A percentile compares a stretch with the other conserved stretches of the same genome.
Evolutionary conservation across 1,139 yeast genomes (phyloP).

Genomic region (Candida sojae): DNA sequence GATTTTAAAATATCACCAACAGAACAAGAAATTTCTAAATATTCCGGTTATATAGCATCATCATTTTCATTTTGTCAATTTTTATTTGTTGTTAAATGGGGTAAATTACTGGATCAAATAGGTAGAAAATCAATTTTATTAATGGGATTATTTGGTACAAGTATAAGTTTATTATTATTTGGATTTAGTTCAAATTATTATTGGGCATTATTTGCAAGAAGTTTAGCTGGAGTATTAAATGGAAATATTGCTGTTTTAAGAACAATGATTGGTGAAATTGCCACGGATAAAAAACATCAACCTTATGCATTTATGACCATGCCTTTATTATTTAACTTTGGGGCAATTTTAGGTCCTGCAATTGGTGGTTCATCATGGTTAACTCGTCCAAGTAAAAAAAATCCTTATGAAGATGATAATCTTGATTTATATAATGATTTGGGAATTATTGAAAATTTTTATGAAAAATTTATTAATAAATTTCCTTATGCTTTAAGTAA

Average conservation of each 20-base stretch:
- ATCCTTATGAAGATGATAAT: slow-evolving; percentile 10
- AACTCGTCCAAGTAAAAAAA: slow-evolving; percentile 25
- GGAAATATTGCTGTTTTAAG: slow-evolving; percentile 65
- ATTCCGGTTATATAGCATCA: slow-evolving; percentile 61
- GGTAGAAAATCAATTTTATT: slow-evolving; percentile 63
- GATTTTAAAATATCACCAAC: slow-evolving; percentile 54
- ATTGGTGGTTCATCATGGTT: slow-evolving; percentile 49
- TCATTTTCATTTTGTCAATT: slow-evolving; percentile 58
- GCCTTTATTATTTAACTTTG: slow-evolving; percentile 62
- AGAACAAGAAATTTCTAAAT: slow-evolving; percentile 54
- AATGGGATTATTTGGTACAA: slow-evolving; percentile 53
- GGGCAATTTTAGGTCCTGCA: slow-evolving; percentile 43
- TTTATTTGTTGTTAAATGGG: slow-evolving; percentile 61
- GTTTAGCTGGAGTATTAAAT: slow-evolving; percentile 56
- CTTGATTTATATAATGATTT: background rate
- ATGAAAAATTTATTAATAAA: slow-evolving; percentile 32
- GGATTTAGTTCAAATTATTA: slow-evolving; percentile 54
- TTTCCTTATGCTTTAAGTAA: slow-evolving; percentile 66
- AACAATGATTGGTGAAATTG: slow-evolving; percentile 62
- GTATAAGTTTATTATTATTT: slow-evolving; percentile 46
- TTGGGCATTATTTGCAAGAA: slow-evolving; percentile 53
- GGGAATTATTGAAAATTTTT: slow-evolving; percentile 8
- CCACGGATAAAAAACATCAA: slow-evolving; percentile 56
- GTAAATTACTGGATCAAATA: slow-evolving; percentile 50
- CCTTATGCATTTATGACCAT: slow-evolving; percentile 61